Conservation (phyloP, 805 yeast species). For the Metschnikowia continentalis region DNA sequence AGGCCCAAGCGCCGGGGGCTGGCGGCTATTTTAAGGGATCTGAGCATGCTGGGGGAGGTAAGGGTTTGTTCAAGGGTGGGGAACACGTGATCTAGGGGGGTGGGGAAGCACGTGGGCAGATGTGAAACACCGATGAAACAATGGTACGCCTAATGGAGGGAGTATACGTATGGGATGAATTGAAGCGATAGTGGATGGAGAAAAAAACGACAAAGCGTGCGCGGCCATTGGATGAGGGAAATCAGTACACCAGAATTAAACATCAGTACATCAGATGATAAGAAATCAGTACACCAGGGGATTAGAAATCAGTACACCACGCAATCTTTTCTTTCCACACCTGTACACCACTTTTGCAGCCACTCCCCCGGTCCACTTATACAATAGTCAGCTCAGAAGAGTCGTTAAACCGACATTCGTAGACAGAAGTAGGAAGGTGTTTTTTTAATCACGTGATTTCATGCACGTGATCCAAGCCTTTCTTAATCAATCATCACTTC, state of each 20-base stretch:
- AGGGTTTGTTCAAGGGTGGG: background rate
- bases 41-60: constrained; percentile 8
- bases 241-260: constrained; percentile 13
- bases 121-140: background rate
- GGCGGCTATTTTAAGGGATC: constrained; percentile 4
- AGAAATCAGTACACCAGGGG: background rate
- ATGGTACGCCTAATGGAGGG: background rate
- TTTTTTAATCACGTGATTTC: too few species aligned
- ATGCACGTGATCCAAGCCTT: too few species aligned
- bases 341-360: background rate
- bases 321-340: background rate
- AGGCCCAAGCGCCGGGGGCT: background rate
- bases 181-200: constrained; percentile 3
- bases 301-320: too few species aligned
- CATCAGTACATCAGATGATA: background rate
- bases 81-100: too few species aligned
- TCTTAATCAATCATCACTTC: too few species aligned
- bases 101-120: background rate
- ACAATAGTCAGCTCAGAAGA: too few species aligned
- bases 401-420: too few species aligned
- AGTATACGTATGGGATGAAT: too few species aligned
- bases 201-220: constrained; percentile 16
- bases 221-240: constrained; percentile 16
- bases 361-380: too few species aligned
- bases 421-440: too few species aligned